Evolutionary conservation across 1,284 basidiomycete species (phyloP), one percentile per base, ranked within the genome.

Genomic region (Wolfiporia cocos): DNA sequence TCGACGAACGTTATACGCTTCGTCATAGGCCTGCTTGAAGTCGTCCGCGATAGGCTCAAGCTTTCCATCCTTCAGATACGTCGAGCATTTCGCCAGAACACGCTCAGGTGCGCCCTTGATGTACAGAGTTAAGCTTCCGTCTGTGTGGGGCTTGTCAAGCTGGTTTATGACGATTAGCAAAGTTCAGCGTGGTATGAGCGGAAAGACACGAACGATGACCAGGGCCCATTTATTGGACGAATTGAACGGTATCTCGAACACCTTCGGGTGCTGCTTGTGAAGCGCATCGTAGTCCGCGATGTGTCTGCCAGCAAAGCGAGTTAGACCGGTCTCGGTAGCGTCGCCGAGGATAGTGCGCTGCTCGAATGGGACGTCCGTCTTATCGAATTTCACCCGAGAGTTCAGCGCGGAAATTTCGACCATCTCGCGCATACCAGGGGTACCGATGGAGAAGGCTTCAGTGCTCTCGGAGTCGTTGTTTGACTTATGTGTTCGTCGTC

Each of bases 241-340:
- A 55, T 84, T 84, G 65, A 84, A 84, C 21, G 81, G 81, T 11
- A 84, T 76, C 61, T 81, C 78, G 49, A 82, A 84, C 12, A 76
- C 73, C 53, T 80, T 80, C 4, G 72, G 66, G 50, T 70, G 64
- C 21, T 59, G 61, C 61, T 71, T 73, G 47, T 73, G 58, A 47
- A 76, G 69, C 12, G 51, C 65, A 51, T 83, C 81, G 45, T 78
- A 82, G 43, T 73, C 68, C 0, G 62, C 46, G 17, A 80, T 55
- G 45, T 69, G 65, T 24, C 73, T 71, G 5, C 76, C 80, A 18
- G 81, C 78, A 54, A 84, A 83, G 21, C 80, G 73, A 22, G 76
- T 73, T 32, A 83, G 63, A 14, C 80, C 81, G 20, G 79, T 81
- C 60, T 84, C 81, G 1, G 81, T 84, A 17, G 81, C 81, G 54